Conservation (phyloP, 2,329 filamentous ascomycete species). For the Dactylellina haptotyla region DNA sequence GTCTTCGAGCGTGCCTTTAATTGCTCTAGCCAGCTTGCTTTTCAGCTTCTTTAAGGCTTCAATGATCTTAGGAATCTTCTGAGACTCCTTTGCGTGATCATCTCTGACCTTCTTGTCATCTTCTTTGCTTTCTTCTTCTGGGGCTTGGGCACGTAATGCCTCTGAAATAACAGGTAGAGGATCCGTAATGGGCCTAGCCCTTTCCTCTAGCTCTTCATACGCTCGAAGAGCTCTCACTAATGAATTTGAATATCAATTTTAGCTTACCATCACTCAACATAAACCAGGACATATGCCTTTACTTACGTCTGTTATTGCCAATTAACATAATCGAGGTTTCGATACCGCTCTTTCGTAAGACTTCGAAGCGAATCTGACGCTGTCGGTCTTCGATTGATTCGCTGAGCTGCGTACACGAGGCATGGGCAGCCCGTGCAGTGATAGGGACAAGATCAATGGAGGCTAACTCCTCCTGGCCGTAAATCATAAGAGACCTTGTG, state of each 20-base stretch:
- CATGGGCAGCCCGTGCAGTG: background rate
- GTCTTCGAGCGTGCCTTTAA: background rate
- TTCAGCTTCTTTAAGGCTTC: background rate
- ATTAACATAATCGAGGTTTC: constrained; percentile 10
- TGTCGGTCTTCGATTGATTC: background rate
- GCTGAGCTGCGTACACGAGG: background rate
- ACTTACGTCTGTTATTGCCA: constrained; percentile 21
- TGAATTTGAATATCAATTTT: no score
- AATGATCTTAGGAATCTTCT: background rate
- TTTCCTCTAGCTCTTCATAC: no score
- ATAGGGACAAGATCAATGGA: background rate
- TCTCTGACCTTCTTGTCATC: no score
- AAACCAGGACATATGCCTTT: background rate
- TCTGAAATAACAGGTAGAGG: no score
- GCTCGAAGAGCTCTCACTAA: no score
- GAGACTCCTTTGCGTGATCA: no score
- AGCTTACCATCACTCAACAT: no score
- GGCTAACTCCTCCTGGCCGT: constrained; percentile 5
- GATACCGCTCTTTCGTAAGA: background rate
- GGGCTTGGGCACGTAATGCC: no score
- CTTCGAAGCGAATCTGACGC: background rate
- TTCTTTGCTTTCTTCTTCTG: no score
- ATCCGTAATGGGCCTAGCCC: no score
- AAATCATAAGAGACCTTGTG: background rate
- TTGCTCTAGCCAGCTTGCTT: background rate